These are phyloP conservation scores for Marvania coccoides DNA, from an alignment of 139 green algal species.

Conservation along the genomic window DNA sequence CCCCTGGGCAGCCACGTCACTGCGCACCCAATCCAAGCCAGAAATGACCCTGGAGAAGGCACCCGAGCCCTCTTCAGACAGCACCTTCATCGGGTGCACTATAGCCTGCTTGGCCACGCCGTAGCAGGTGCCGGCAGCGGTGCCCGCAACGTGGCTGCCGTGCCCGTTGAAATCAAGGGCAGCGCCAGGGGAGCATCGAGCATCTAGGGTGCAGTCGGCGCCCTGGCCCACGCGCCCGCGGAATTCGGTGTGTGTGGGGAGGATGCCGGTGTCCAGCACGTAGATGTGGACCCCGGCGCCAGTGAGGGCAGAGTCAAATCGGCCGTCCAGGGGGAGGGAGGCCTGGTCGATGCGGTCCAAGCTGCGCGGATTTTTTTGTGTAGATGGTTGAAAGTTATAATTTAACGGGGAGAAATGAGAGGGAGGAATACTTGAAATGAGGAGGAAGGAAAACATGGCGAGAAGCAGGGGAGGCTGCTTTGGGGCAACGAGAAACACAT, in stretches of 20 bases:
- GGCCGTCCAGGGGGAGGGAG: neutral
- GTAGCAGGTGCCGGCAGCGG: slow-evolving; percentile 37
- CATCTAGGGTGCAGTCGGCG: neutral
- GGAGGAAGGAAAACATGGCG: too few relatives aligned
- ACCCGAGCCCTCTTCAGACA: slow-evolving; percentile 31
- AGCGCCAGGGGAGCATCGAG: neutral
- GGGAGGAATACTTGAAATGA: too few relatives aligned
- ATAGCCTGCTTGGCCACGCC: slow-evolving; percentile 60
- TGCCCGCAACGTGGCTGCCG: slow-evolving; percentile 57
- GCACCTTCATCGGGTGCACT: slow-evolving; percentile 26
- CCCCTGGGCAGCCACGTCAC: slow-evolving; percentile 19
- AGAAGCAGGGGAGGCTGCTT: too few relatives aligned
- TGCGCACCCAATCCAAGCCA: slow-evolving; percentile 39
- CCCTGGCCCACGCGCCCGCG: neutral
- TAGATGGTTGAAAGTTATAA: too few relatives aligned
- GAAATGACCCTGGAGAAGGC: slow-evolving; percentile 45
- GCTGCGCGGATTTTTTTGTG: too few relatives aligned
- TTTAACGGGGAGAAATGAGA: too few relatives aligned
- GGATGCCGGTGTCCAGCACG: slow-evolving; percentile 48
- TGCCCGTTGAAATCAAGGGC: slow-evolving; percentile 48
- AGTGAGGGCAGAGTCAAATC: neutral
- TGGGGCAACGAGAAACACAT: too few relatives aligned
- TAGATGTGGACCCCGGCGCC: slow-evolving; percentile 18
- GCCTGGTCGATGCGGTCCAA: slow-evolving; percentile 9
- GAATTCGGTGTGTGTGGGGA: slow-evolving; percentile 40